Evolutionary conservation across 371 early-diverging fungal genomes (phyloP), one percentile per base, ranked within the genome.

Genomic region (Actinomortierella ambigua): DNA sequence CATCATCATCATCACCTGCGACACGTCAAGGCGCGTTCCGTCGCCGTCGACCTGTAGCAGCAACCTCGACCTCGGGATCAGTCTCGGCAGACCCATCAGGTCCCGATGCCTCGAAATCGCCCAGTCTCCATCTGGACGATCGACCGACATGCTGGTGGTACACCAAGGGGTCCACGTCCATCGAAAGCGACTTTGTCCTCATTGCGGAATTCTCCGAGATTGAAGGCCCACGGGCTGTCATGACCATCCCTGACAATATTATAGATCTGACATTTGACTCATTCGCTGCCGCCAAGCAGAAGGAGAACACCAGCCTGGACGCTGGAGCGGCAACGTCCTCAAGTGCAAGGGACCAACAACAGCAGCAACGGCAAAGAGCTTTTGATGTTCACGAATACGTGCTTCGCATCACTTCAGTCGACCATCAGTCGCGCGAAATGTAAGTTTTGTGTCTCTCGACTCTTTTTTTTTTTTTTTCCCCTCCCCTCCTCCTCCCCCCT

Each of bases 161-260:
- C 55, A 6, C 52, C 23, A 61, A 57, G 34, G 59, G 53, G 28
- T 50, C 50, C 17, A 48, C 62, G 5, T 65, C 59, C 57, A 77
- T 75, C 41, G 73, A 77, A 44, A 34, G 11, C 11, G 86, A 85
- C 53, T 85, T 85, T 75, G 81, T 85, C 8, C 79, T 84, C 34
- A 78, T 85, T 20, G 80, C 84, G 34, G 86, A 85, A 59, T 85
- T 85, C 61, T 85, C 86, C 48, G 86, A 85, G 55, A 49, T 85
- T 39, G 84, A 85, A 62, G 86, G 86, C 0, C 86, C 86, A 6
- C 54, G 82, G 17, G 82, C 86, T 0, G 65, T 84, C 15, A 83
- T 82, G 43, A 71, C 83, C 5, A 79, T 85, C 3, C 69, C 77
- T 8, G 80, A 77, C 8, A 57, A 71, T 23, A 54, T 73, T 18